Evolutionary conservation across 805 yeast genomes (phyloP).

Genomic region (Saccharomycopsis sp.): DNA sequence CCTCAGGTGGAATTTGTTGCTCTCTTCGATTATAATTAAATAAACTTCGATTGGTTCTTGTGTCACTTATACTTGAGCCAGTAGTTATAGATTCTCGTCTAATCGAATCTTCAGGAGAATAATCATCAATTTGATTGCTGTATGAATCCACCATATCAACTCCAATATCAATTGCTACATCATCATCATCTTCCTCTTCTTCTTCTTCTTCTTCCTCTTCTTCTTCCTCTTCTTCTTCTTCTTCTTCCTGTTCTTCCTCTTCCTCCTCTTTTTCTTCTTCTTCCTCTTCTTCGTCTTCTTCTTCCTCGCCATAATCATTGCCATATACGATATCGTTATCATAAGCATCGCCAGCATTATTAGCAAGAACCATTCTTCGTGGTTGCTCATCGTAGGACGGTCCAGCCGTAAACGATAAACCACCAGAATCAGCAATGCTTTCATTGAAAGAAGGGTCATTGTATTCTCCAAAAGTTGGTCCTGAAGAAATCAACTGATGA

Average conservation of each 20-base stretch:
- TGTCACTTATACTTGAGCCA: background rate
- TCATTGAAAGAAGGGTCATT: constrained; percentile 1
- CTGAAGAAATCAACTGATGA: background rate
- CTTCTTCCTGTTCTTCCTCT: background rate
- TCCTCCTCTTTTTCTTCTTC: background rate
- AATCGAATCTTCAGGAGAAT: too few relatives aligned
- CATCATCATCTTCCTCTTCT: background rate
- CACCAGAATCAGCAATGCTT: constrained; percentile 5
- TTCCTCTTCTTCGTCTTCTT: background rate
- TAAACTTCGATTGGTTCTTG: background rate
- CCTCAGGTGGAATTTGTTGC: constrained; percentile 1
- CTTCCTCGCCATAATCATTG: background rate
- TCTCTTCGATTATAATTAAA: constrained; percentile 1
- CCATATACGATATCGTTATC: too few relatives aligned
- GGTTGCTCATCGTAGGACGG: constrained; percentile 8
- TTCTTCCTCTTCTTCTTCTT: background rate
- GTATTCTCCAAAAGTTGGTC: background rate
- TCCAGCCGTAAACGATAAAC: constrained; percentile 7
- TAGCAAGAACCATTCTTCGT: constrained; percentile 15
- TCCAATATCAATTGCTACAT: background rate
- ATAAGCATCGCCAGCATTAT: constrained; percentile 11
- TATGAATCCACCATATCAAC: too few relatives aligned
- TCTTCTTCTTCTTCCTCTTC: constrained; percentile 1
- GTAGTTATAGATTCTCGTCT: too few relatives aligned
- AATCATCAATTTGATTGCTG: too few relatives aligned